A percentile compares a stretch with the other conserved stretches of the same genome.
Evolutionary conservation across 164 flowering plant species (phyloP).

Genomic region (Sextonia rubra): DNA sequence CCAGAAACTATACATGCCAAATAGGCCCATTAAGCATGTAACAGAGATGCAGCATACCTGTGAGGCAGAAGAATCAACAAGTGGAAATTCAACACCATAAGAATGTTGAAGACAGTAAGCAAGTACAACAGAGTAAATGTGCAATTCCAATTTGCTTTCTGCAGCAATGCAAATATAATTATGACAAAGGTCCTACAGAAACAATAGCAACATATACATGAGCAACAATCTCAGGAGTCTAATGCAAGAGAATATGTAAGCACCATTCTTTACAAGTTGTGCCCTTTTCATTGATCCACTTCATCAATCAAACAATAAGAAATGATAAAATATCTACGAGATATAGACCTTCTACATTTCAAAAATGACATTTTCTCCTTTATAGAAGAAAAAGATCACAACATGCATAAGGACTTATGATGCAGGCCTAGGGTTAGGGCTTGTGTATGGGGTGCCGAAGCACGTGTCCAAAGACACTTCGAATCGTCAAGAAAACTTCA

Average conservation of each 20-base stretch:
- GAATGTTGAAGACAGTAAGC: conserved; percentile 52
- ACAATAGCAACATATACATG: conserved; percentile 5
- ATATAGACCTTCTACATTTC: no score
- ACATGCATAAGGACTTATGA: no score
- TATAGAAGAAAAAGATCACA: no score
- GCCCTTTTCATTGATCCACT: not conserved
- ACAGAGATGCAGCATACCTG: conserved; percentile 34
- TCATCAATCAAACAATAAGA: not conserved
- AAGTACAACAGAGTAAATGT: conserved; percentile 57
- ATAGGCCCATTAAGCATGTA: no score
- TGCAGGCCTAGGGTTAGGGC: no score
- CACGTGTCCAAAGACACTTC: no score
- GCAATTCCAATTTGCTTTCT: conserved; percentile 63
- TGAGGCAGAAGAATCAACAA: conserved; percentile 36
- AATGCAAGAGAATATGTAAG: not conserved
- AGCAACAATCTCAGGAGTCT: not conserved
- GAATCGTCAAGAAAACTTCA: no score
- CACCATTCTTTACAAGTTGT: not conserved
- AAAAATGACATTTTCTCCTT: no score
- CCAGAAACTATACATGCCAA: no score
- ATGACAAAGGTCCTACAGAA: conserved; percentile 64
- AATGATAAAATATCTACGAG: no score
- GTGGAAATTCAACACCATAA: conserved; percentile 32
- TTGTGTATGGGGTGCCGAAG: no score
- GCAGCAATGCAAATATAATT: conserved; percentile 39